Evolutionary conservation across 129 eudicot species (phyloP), one percentile per base, ranked within the genome.

Genomic region (Flaveria bidentis): DNA sequence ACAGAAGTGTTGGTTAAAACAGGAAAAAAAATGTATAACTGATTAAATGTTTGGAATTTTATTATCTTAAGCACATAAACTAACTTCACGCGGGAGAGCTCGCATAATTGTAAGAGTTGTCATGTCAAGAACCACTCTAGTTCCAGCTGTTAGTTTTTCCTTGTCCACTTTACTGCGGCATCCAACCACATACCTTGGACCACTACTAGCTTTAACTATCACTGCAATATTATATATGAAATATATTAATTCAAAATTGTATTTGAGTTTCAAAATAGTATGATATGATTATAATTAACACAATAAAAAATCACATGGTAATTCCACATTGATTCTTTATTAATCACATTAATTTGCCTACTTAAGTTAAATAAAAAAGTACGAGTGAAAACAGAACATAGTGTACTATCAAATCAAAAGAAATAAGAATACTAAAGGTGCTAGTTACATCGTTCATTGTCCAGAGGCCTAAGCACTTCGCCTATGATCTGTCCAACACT

Each of bases 401-500:
- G 15, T 30, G 45, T 62, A 62, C 20, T 2, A 28, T 26, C 33
- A 39, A 36, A 33, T 22, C 3, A 67, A 4, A 78, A 63, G 66
- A 26, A 77, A 52, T 2, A 6, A 76, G 23, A 50, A 69, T 2
- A 44, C 17, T 25, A 8, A 45, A 69, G 68, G 77, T 68, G 49
- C 5, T 33, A 53, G 67, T 91, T 89, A 95, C 99, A 86, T 81
- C 96, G 81, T 77, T 95, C 99, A 72, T 89, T 91, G 81, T 95
- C 97, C 77, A 95, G 85, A 66, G 99, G 96, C 84, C 97, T 85
- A 14, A 91, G 84, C 50, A 95, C 99, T 82, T 95, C 99, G 6
- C 99, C 99, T 14, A 95, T 95, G 73, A 95, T 91, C 78, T 95
- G 99, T 10, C 99, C 99, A 83, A 95, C 99, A 56, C 99, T 95